A percentile compares a stretch with the other conserved stretches of the same genome.
Evolutionary conservation across 345 rosid species (phyloP).

Genomic region (rapeseed (Brassica napus)): Da-Ae NC_063444.1:25825001-25825500

Average conservation of each 20-base stretch:
- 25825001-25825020: conserved; percentile 63
- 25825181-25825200: background rate
- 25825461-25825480: conserved; percentile 5
- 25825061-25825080: conserved; percentile 58
- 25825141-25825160: conserved; percentile 44
- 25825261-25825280: conserved; percentile 24
- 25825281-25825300: conserved; percentile 22
- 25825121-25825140: conserved; percentile 59
- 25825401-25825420: conserved; percentile 13
- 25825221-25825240: conserved; percentile 18
- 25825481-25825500: conserved; percentile 3
- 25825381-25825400: conserved; percentile 33
- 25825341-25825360: conserved; percentile 28
- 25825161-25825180: conserved; percentile 43
- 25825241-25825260: conserved; percentile 13
- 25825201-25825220: conserved; percentile 12
- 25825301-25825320: conserved; percentile 24
- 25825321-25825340: conserved; percentile 40
- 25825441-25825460: conserved; percentile 7
- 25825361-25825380: conserved; percentile 40
- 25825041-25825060: conserved; percentile 62
- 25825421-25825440: conserved; percentile 16
- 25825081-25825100: conserved; percentile 60
- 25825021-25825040: conserved; percentile 58
- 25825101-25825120: conserved; percentile 70